These are phyloP conservation scores for Emiliania huxleyi DNA, from an alignment of 78 protist genomes.

Conservation along the genomic window DNA sequence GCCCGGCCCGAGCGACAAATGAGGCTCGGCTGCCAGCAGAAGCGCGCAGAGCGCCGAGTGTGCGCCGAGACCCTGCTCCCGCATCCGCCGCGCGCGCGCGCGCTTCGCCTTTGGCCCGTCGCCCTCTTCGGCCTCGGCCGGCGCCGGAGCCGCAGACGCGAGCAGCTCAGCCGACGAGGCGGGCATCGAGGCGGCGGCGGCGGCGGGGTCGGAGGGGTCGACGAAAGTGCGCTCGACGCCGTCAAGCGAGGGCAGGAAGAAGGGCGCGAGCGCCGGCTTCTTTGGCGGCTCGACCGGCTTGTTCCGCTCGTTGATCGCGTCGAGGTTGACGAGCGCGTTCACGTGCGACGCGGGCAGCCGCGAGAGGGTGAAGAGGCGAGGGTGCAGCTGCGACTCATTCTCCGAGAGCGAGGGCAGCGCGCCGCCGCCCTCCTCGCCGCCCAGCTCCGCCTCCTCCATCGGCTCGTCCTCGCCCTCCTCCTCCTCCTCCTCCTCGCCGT, in stretches of 20 bases:
- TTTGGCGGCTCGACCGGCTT: slow-evolving; percentile 41
- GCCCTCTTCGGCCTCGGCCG: neutral
- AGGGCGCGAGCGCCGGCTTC: slow-evolving; percentile 60
- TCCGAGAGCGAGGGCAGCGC: neutral
- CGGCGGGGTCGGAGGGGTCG: neutral
- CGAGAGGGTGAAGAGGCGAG: slow-evolving; percentile 31
- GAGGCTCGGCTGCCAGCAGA: neutral
- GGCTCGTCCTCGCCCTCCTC: slow-evolving; percentile 12
- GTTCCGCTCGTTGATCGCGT: slow-evolving; percentile 64
- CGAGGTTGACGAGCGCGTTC: slow-evolving; percentile 51
- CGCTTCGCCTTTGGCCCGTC: neutral
- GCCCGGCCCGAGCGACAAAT: neutral
- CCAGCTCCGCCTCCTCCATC: neutral
- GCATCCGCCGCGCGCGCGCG: neutral
- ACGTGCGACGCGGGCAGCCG: slow-evolving; percentile 46
- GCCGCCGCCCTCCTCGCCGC: neutral
- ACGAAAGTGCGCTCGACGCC: slow-evolving; percentile 54
- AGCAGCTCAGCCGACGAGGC: neutral
- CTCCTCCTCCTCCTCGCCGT: neutral
- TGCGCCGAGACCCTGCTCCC: neutral
- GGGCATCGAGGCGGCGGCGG: neutral
- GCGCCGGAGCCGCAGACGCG: neutral
- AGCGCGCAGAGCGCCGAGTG: neutral
- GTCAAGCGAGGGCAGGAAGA: slow-evolving; percentile 49
- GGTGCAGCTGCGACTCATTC: neutral